Base-by-base conservation (phyloP, 495 filamentous ascomycete genomes). In the Aspergillus diversus region DNA sequence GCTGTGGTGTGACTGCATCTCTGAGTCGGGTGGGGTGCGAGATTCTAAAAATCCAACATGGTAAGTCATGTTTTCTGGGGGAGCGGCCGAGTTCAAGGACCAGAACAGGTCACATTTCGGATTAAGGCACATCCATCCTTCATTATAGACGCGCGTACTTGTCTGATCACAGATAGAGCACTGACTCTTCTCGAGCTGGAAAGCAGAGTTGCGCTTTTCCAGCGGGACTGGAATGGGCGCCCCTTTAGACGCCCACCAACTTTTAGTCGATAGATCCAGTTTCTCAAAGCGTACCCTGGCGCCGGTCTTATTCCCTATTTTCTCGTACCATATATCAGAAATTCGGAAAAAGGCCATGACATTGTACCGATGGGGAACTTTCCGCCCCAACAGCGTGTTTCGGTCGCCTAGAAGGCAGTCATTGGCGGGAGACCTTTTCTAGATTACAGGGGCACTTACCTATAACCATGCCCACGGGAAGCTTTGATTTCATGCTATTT, bases 321-420 rank as follows among this genome's bases (percentile, higher is more conserved):
- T 83, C 66, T 97, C 92, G 15, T 69, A 76, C 92, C 92, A 97
- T 2, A 92, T 74, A 37, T 90, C 75, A 0, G 88, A 90, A 16
- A 92, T 74, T 33, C 87, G 84, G 69, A 93, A 96, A 68, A 80
- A 89, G n/a, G 74, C 90, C 50, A 94, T 81, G 1, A 95, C 86
- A 54, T 84, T 86, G 65, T 89, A 96, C 0, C 81, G 77, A 68
- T 91, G 81, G 0, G 86, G 85, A 5, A 90, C 72, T 17, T 79
- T 73, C 7, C 81, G 79, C 0, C 80, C 79, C n/a, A 84, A 79
- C 3, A 81, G 67, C 0, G 66, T 72, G 63, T 90, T 86, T 5
- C 74, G 69, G 35, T 81, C 67, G 0, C 87, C 90, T 85, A 63
- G 31, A 70, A 66, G 60, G 34, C 39, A 52, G n/a, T 48, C 7